Evolutionary conservation across 768 basidiomycete genomes (phyloP).

Genomic region (Inosperma sp.): DNA sequence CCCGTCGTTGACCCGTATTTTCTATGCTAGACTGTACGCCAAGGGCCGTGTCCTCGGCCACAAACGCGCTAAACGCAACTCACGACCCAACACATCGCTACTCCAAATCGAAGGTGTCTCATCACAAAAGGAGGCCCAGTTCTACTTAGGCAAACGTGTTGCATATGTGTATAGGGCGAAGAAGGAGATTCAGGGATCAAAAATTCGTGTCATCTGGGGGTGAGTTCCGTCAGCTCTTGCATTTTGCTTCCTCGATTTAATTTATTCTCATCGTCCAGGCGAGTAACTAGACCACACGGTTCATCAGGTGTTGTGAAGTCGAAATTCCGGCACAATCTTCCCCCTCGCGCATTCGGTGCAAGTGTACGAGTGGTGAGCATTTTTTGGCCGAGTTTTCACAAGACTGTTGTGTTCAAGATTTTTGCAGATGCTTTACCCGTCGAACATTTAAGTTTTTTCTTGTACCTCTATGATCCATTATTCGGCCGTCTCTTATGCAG

Average conservation of each 20-base stretch:
- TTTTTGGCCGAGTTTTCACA: not conserved
- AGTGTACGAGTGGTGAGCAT: constrained; percentile 75
- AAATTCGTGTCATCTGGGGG: constrained; percentile 99
- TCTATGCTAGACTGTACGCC: constrained; percentile 71
- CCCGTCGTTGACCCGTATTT: not conserved
- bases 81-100: constrained; percentile 91
- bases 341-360: constrained; percentile 91
- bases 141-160: constrained; percentile 99
- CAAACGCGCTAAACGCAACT: constrained; percentile 98
- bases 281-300: constrained; percentile 91
- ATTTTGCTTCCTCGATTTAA: not conserved
- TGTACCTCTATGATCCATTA: not conserved
- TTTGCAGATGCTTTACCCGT: constrained; percentile 86
- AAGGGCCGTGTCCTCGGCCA: constrained; percentile 97
- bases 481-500: not conserved
- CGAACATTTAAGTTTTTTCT: constrained; percentile 53
- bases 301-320: constrained; percentile 93
- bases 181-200: constrained; percentile 89
- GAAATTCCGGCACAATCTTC: constrained; percentile 94
- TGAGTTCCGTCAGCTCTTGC: constrained; percentile 34
- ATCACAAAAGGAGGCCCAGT: constrained; percentile 89
- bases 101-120: constrained; percentile 96
- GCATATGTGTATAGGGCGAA: constrained; percentile 99
- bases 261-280: constrained; percentile 41
- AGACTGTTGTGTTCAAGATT: constrained; percentile 4